Conservation (phyloP, 257 asterid genomes). For the Osmanthus fragrans region DNA sequence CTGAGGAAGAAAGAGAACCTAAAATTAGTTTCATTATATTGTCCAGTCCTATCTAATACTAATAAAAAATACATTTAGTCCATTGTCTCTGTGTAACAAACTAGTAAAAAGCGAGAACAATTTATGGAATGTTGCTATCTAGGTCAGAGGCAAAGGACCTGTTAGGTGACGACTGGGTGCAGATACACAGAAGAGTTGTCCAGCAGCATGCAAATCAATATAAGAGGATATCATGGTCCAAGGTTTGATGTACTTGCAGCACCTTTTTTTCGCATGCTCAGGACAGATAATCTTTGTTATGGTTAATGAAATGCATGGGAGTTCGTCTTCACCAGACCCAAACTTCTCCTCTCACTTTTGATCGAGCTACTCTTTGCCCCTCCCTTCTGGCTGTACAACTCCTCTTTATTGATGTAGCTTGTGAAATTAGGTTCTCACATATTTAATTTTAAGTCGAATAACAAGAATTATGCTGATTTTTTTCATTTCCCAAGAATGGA, state of each 20-base stretch:
- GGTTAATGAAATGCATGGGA: background rate
- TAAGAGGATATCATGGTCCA: conserved; percentile 94
- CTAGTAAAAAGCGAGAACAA: background rate
- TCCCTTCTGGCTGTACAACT: background rate
- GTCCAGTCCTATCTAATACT: background rate
- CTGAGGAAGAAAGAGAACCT: background rate
- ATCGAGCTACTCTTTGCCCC: too few species aligned
- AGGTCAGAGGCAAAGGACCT: conserved; percentile 98
- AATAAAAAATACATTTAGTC: background rate
- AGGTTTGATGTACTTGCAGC: conserved; percentile 45
- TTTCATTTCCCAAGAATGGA: background rate
- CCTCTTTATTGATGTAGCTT: background rate
- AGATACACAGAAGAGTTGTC: conserved; percentile 89
- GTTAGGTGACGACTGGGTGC: conserved; percentile 98
- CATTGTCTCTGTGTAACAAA: background rate
- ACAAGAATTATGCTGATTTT: background rate
- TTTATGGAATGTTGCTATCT: conserved; percentile 19
- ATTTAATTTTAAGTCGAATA: background rate
- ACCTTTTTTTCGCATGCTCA: background rate
- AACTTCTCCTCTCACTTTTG: too few species aligned
- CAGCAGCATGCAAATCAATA: conserved; percentile 98
- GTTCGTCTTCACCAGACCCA: too few species aligned
- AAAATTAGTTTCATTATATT: background rate
- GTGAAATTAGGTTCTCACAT: background rate
- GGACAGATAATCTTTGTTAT: background rate